phyloP scores from a whole-genome alignment of 1,139 yeast genomes.

The Hyphopichia burtonii region DNA sequence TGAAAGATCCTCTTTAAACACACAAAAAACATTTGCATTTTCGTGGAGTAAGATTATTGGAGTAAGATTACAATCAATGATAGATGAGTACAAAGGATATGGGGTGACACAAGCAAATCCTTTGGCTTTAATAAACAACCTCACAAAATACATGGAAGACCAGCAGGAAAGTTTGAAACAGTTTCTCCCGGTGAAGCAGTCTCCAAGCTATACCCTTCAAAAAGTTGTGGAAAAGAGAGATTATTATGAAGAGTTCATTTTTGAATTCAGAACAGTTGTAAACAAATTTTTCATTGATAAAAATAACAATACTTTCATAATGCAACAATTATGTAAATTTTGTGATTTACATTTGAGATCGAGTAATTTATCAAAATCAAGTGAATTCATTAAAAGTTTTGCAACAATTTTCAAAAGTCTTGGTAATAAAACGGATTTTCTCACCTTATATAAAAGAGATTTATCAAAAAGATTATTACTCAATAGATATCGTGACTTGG shows the following conservation, averaged over 20 bases:
- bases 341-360: constrained; percentile 33
- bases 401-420: constrained; percentile 33
- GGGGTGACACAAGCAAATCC: background rate
- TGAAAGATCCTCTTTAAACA: background rate
- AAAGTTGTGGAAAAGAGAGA: constrained; percentile 19
- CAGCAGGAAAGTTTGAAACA: background rate
- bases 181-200: constrained; percentile 6
- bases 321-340: constrained; percentile 30
- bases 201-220: constrained; percentile 6
- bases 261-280: constrained; percentile 29
- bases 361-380: constrained; percentile 3
- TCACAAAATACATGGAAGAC: too few species aligned
- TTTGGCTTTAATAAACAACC: too few species aligned
- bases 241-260: constrained; percentile 4
- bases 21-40: background rate
- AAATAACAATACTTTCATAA: constrained; percentile 17
- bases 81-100: background rate
- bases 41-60: background rate
- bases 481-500: constrained; percentile 19
- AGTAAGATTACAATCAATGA: background rate
- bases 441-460: constrained; percentile 32
- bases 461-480: constrained; percentile 37
- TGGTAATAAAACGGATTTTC: constrained; percentile 34
- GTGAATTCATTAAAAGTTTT: constrained; percentile 20
- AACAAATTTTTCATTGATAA: constrained; percentile 21